phyloP scores from a whole-genome alignment of 1,139 yeast genomes.

The Blastobotrys persicus region DNA sequence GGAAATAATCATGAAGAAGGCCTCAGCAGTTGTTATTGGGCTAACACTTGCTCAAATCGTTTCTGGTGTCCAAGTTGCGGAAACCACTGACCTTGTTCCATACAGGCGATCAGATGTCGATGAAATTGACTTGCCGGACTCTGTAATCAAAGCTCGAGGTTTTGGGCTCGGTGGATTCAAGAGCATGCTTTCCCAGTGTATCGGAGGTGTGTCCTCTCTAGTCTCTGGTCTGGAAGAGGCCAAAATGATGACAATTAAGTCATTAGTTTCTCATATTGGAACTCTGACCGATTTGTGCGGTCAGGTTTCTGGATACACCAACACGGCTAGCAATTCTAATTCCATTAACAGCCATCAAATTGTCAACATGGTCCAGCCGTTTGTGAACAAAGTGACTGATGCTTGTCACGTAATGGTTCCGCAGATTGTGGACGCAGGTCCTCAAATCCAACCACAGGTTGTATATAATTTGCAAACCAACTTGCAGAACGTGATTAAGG shows the following conservation, averaged over 20 bases:
- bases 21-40: not conserved
- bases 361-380: constrained; percentile 2
- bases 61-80: not conserved
- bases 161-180: constrained; percentile 1
- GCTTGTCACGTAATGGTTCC: not conserved
- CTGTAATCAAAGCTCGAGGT: not conserved
- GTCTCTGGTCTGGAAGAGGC: not conserved
- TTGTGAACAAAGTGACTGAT: not conserved
- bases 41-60: not conserved
- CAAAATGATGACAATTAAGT: not conserved
- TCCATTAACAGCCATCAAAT: not conserved
- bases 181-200: not conserved
- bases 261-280: not conserved
- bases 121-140: not conserved
- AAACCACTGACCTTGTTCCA: not conserved
- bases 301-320: constrained; percentile 1
- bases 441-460: not conserved
- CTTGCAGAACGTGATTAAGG: not conserved
- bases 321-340: not conserved
- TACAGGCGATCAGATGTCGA: not conserved
- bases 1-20: not conserved
- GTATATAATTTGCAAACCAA: not conserved
- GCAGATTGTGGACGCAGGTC: not conserved
- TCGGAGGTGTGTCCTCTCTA: not conserved
- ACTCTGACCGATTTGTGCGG: not conserved